Evolutionary conservation across 495 filamentous ascomycete species (phyloP).

Genomic region (Talaromyces trachyspermus): DNA sequence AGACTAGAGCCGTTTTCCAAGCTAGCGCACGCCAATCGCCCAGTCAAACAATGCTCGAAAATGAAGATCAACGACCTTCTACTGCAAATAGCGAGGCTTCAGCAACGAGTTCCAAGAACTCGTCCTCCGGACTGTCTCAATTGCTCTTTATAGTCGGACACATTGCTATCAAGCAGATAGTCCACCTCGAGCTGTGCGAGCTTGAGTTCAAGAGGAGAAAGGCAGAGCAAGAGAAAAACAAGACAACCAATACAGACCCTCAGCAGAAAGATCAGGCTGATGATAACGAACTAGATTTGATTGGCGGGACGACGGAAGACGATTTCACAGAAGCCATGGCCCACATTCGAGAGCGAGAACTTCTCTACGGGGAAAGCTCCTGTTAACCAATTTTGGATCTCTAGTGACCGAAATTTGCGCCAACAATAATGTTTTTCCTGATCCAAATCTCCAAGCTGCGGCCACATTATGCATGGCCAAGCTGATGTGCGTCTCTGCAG

Average conservation of each 20-base stretch:
- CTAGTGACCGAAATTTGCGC: constrained; percentile 88
- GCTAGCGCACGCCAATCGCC: constrained; percentile 28
- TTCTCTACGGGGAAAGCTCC: constrained; percentile 82
- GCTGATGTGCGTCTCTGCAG: constrained; percentile 91
- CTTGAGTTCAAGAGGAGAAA: constrained; percentile 96
- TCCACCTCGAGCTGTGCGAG: constrained; percentile 97
- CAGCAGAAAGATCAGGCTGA: constrained; percentile 42
- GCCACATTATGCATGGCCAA: constrained; percentile 96
- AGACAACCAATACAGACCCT: constrained; percentile 44
- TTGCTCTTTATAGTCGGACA: constrained; percentile 94
- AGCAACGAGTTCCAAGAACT: constrained; percentile 24
- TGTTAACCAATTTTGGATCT: constrained; percentile 83
- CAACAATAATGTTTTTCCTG: constrained; percentile 83
- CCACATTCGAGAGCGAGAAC: constrained; percentile 87
- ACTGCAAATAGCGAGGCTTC: constrained; percentile 28
- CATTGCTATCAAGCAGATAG: constrained; percentile 96
- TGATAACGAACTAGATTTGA: constrained; percentile 83
- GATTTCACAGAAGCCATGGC: constrained; percentile 96
- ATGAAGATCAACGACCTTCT: constrained; percentile 42
- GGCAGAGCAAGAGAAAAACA: constrained; percentile 84
- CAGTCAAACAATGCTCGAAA: constrained; percentile 20
- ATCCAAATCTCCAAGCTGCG: constrained; percentile 81
- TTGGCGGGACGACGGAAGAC: constrained; percentile 95
- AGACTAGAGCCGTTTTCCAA: constrained; percentile 76
- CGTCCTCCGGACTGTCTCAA: constrained; percentile 73